Conservation (phyloP, 768 basidiomycete species). For the Nidularia sp. region DNA sequence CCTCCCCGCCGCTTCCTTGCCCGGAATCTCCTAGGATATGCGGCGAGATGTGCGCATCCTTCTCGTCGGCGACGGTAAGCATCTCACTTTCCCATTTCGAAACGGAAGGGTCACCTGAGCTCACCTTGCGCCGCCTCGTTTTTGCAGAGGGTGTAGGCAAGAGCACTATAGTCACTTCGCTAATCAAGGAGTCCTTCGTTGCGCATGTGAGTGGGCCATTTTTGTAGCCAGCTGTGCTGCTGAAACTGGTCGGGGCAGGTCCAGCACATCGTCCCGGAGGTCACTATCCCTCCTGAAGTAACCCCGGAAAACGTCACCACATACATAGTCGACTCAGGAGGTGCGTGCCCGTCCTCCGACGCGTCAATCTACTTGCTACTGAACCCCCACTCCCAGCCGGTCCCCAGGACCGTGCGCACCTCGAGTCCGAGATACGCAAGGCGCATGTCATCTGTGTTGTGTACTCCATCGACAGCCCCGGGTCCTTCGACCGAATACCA, state of each 20-base stretch:
- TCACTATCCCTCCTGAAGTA: constrained; percentile 96
- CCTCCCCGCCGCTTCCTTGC: not conserved
- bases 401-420: constrained; percentile 79
- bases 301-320: constrained; percentile 98
- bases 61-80: constrained; percentile 88
- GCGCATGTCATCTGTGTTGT: constrained; percentile 99
- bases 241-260: constrained; percentile 47
- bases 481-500: constrained; percentile 96
- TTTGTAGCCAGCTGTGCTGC: too few relatives aligned
- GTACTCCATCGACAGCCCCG: constrained; percentile 94
- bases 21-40: constrained; percentile 37
- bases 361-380: constrained; percentile 3
- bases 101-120: too few relatives aligned
- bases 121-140: not conserved
- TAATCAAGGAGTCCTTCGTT: constrained; percentile 95
- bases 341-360: constrained; percentile 38
- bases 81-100: not conserved
- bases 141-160: constrained; percentile 91
- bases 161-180: constrained; percentile 93
- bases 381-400: constrained; percentile 48
- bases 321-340: constrained; percentile 95
- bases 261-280: constrained; percentile 92
- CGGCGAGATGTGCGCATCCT: constrained; percentile 92
- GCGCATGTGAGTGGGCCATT: constrained; percentile 54
- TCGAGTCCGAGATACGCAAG: constrained; percentile 93